Base-by-base conservation (phyloP, 352 stramenopile genomes). In the Phytophthora citricola region DNA sequence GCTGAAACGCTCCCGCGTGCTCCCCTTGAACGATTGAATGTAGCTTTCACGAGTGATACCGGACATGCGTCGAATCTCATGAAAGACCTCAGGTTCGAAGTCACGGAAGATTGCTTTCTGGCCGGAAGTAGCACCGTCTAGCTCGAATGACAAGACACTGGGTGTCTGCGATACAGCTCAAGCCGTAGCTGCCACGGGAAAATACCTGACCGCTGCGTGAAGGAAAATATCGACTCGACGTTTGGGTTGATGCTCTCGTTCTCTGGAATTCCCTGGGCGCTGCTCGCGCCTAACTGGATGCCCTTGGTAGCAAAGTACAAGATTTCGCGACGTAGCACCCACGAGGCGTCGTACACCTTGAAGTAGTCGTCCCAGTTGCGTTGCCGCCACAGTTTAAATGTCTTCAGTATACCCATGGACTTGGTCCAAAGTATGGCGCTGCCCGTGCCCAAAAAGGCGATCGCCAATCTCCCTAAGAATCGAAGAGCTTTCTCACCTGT, bases 361-460 rank as follows among this genome's bases (percentile, higher is more conserved):
- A 96, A 83, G 60, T 94, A 93, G 54, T 91, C 83, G 58, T 96
- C 88, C 85, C 87, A 96, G 41, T 91, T 90, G 5, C 81, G 85
- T 45, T 89, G 76, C 24, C 81, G 78, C 88, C 88, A 96, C 24
- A 96, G 61, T 39, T 77, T 73, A 61, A 88, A 93, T 15, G 87
- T 89, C 41, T 78, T 82, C 4, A 76, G 56, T 11, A 90, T 73
- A 12, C 78, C 74, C 65, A 90, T 91, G 36, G 88, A 76, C 27
- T 83, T 78, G 2, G 77, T 76, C 84, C 87, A 96, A 11, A 91
- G 73, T 56, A 92, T 74, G 7, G 85, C 85, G 8, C 74, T 83
- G 34, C 89, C 69, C 3, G 78, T 79, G 4, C 88, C 86, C 58
- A 92, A 87, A 62, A 89, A 71, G 4, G 85, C 72, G 20, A 93